Conservation (phyloP, 2,329 filamentous ascomycete species). For the Trichoderma sp. region DNA sequence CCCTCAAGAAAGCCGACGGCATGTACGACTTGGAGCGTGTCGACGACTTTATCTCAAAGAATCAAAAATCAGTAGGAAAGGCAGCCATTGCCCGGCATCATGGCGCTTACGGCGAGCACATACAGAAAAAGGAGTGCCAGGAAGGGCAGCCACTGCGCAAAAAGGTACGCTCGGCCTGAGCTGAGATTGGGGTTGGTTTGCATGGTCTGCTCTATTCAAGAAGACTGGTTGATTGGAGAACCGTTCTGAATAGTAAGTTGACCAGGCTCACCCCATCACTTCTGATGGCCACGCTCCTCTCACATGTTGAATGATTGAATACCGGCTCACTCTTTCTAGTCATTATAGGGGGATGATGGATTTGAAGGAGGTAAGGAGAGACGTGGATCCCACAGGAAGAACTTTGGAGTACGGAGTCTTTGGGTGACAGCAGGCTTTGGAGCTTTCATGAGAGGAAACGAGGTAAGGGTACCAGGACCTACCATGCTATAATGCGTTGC, state of each 20-base stretch:
- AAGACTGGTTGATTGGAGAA: neutral
- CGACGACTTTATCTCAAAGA: conserved; percentile 44
- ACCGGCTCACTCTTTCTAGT: too few species aligned
- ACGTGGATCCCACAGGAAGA: too few species aligned
- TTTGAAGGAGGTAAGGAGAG: too few species aligned
- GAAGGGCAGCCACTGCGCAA: neutral
- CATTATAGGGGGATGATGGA: too few species aligned
- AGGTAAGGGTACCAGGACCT: too few species aligned
- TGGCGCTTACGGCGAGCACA: neutral
- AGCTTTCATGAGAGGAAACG: too few species aligned
- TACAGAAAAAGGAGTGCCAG: conserved; percentile 27
- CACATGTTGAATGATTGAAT: too few species aligned
- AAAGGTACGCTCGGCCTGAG: neutral
- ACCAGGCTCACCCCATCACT: too few species aligned
- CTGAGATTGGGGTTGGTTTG: neutral
- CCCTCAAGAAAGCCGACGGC: conserved; percentile 43
- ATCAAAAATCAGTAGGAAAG: conserved; percentile 45
- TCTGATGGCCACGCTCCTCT: too few species aligned
- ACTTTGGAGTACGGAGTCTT: too few species aligned
- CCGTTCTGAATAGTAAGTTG: neutral
- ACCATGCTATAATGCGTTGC: too few species aligned
- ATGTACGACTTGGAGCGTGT: conserved; percentile 50
- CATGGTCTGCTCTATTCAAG: neutral
- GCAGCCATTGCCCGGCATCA: conserved; percentile 39
- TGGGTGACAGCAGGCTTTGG: too few species aligned